Evolutionary conservation across 2,329 filamentous ascomycete genomes (phyloP).

Genomic region (Aspergillus cejpii): DNA sequence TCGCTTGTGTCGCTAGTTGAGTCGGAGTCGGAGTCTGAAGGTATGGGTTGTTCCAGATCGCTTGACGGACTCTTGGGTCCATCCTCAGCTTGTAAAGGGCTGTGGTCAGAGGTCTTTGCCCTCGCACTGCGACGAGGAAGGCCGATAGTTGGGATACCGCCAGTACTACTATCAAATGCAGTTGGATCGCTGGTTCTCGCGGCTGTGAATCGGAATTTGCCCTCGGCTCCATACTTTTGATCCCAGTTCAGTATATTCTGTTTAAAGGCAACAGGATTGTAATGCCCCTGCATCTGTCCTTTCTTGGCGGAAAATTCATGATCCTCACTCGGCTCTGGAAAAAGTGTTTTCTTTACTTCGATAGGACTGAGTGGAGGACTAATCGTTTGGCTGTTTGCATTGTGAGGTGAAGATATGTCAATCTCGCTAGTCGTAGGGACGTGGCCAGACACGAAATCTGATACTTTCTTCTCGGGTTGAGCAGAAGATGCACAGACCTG

Average conservation of each 20-base stretch:
- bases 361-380: conserved; percentile 39
- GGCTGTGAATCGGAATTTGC: conserved; percentile 41
- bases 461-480: conserved; percentile 3
- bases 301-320: conserved; percentile 5
- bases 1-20: conserved; percentile 25
- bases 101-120: conserved; percentile 1
- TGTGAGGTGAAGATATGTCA: conserved; percentile 10
- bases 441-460: not conserved
- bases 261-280: conserved; percentile 49
- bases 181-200: conserved; percentile 4
- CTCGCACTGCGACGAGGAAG: conserved; percentile 25
- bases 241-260: conserved; percentile 44
- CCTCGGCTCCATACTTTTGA: conserved; percentile 48
- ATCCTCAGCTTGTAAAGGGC: conserved; percentile 4
- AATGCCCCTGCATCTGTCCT: conserved; percentile 39
- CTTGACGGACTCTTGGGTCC: conserved; percentile 6
- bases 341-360: conserved; percentile 42
- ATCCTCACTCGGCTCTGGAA: conserved; percentile 22
- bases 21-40: conserved; percentile 23
- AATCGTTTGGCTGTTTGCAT: conserved; percentile 25
- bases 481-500: not conserved
- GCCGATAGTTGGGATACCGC: conserved; percentile 36
- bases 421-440: conserved; percentile 1
- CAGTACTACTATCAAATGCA: conserved; percentile 8
- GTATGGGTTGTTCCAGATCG: conserved; percentile 8